A percentile compares a stretch with the other conserved stretches of the same genome.
Conservation (phyloP, 805 yeast genomes). For the Suhomyces vadensis region DNA sequence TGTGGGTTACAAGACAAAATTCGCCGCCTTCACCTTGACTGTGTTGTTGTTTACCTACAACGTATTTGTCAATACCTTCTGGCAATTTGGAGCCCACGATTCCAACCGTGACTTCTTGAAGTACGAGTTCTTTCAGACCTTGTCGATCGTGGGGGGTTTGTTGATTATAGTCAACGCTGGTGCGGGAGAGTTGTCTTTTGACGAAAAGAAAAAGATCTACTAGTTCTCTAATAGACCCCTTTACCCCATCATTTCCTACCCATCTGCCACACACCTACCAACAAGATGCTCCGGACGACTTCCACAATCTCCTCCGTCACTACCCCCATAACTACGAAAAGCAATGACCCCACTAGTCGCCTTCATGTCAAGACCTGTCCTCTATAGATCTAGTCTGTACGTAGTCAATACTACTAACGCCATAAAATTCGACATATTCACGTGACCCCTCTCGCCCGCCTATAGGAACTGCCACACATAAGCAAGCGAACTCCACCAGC, state of each 20-base stretch:
- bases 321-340: no score
- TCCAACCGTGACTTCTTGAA: slow-evolving; percentile 84
- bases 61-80: slow-evolving; percentile 79
- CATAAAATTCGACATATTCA: no score
- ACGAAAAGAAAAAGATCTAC: slow-evolving; percentile 92
- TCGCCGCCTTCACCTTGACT: slow-evolving; percentile 74
- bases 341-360: no score
- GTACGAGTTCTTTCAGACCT: slow-evolving; percentile 92
- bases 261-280: no score
- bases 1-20: slow-evolving; percentile 89
- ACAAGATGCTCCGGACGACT: no score
- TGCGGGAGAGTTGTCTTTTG: slow-evolving; percentile 91
- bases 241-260: not conserved
- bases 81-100: slow-evolving; percentile 72
- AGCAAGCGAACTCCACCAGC: not conserved
- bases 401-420: no score
- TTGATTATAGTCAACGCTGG: slow-evolving; percentile 90
- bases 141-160: slow-evolving; percentile 93
- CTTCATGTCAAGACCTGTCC: no score
- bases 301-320: no score
- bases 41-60: slow-evolving; percentile 74
- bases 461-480: no score
- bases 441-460: not conserved
- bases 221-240: slow-evolving; percentile 21
- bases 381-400: no score